Evolutionary conservation across 371 early-diverging fungal species (phyloP).

Genomic region (Spraguea lophii): DNA sequence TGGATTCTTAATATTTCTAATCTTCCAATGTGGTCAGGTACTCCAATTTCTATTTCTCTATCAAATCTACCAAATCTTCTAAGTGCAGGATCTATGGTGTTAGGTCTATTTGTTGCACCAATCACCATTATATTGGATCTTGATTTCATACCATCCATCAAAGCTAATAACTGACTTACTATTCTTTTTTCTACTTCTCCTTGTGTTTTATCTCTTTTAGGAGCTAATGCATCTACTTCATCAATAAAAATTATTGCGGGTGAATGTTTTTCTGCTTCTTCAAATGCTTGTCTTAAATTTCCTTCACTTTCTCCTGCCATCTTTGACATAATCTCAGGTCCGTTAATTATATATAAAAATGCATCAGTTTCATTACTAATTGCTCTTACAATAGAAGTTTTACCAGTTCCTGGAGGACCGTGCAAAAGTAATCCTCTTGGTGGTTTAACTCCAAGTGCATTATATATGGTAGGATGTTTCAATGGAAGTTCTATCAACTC

Average conservation of each 20-base stretch:
- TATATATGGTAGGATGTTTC: constrained; percentile 87
- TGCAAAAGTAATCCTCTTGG: constrained; percentile 84
- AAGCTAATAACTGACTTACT: constrained; percentile 86
- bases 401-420: constrained; percentile 92
- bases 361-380: constrained; percentile 79
- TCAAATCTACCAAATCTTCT: constrained; percentile 91
- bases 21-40: constrained; percentile 92
- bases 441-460: constrained; percentile 90
- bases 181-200: constrained; percentile 97
- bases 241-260: constrained; percentile 96
- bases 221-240: constrained; percentile 95
- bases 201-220: constrained; percentile 96
- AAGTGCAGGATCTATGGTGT: constrained; percentile 80
- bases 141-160: constrained; percentile 97
- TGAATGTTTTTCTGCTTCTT: constrained; percentile 82
- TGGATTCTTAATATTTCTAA: constrained; percentile 93
- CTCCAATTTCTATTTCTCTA: constrained; percentile 95
- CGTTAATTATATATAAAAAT: constrained; percentile 87
- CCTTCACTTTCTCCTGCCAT: constrained; percentile 95
- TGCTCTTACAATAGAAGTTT: constrained; percentile 80
- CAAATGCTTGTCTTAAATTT: constrained; percentile 89
- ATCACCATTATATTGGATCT: constrained; percentile 83
- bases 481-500: constrained; percentile 93
- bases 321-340: constrained; percentile 96
- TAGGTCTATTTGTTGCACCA: constrained; percentile 94